These are phyloP conservation scores for Aureobasidium zeae DNA, from an alignment of 2,329 filamentous ascomycete genomes.

Conservation along the genomic window DNA sequence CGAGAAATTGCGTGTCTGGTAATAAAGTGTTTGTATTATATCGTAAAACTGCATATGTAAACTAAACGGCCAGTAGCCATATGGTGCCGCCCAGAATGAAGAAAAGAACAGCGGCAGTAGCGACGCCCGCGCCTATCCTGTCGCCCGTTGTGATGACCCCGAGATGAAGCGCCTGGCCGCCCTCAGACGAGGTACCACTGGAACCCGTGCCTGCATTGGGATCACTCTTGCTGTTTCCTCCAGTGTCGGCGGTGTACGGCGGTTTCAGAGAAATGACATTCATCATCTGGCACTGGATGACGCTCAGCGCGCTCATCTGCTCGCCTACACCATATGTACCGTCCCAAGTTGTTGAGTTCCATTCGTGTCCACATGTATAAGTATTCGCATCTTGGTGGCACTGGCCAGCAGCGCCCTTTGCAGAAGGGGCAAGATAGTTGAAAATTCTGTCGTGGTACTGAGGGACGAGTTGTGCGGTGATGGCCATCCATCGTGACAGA, in stretches of 20 bases:
- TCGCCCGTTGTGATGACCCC: slow-evolving; percentile 47
- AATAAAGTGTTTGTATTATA: not conserved
- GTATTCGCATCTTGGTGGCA: slow-evolving; percentile 41
- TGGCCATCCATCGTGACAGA: slow-evolving; percentile 43
- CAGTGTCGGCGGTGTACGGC: slow-evolving; percentile 38
- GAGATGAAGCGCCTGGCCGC: slow-evolving; percentile 15
- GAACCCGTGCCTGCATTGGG: slow-evolving; percentile 33
- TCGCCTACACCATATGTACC: slow-evolving; percentile 42
- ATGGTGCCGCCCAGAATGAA: slow-evolving; percentile 43
- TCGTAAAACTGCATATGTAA: not conserved
- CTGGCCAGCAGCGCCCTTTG: slow-evolving; percentile 43
- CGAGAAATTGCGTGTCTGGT: not conserved
- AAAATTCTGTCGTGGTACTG: slow-evolving; percentile 33
- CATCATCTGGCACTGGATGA: slow-evolving; percentile 36
- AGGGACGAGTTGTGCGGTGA: slow-evolving; percentile 33
- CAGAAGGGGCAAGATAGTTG: slow-evolving; percentile 42
- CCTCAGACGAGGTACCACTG: slow-evolving; percentile 22
- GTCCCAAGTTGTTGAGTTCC: slow-evolving; percentile 35
- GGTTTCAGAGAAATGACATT: slow-evolving; percentile 27
- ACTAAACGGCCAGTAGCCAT: slow-evolving; percentile 10
- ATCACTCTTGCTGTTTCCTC: slow-evolving; percentile 41
- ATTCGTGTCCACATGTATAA: slow-evolving; percentile 32
- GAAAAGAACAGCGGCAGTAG: slow-evolving; percentile 50
- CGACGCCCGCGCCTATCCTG: slow-evolving; percentile 56
- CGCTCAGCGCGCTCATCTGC: slow-evolving; percentile 45